Evolutionary conservation across 768 basidiomycete genomes (phyloP), one percentile per base, ranked within the genome.

Genomic region (Polyporus arcularius): DNA sequence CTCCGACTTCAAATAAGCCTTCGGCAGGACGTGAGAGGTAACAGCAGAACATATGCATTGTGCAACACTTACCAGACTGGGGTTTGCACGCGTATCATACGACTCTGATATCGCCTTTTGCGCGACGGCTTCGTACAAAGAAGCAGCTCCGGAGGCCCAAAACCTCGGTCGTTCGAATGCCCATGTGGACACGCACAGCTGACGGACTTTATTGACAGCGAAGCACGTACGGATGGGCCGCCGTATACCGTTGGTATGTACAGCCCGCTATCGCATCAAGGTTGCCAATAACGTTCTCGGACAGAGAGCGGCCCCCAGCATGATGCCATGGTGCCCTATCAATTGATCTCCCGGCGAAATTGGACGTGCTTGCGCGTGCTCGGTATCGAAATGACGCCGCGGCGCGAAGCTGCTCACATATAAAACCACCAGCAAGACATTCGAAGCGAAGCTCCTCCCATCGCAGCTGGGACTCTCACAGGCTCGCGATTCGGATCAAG

Each of bases 131-230:
- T 35, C 35, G 35, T 7, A 35, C 35, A 11, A 35, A 35, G 6
- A 7, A 11, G 35, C 35, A 35, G 7, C 35, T 7, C 6, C 11
- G 11, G 11, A 35, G 35, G 21, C 35, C 35, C 35, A 6, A 35
- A 35, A 35, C 35, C 35, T 35, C 35, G 35, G 35, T 6, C 41
- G 48, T 32, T 6, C 12, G 41, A 39, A 21, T 35, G 51, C 9
- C 26, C 38, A 49, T 47, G 28, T 45, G 35, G 21, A 26, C 60
- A 50, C 43, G 48, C 48, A 40, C 60, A 61, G 53, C 21, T 61
- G 53, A 61, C 60, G 49, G 60, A 15, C 26, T n/a, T 18, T 45
- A 51, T 35, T 55, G 54, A 39, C 60, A 55, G 53, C 53, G 60
- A 55, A 55, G 41, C 35, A n/a, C 26, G 32, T 43, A 28, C 60